phyloP scores from a whole-genome alignment of 129 eudicot species.

The Centrapalus pauciflorus region DNA sequence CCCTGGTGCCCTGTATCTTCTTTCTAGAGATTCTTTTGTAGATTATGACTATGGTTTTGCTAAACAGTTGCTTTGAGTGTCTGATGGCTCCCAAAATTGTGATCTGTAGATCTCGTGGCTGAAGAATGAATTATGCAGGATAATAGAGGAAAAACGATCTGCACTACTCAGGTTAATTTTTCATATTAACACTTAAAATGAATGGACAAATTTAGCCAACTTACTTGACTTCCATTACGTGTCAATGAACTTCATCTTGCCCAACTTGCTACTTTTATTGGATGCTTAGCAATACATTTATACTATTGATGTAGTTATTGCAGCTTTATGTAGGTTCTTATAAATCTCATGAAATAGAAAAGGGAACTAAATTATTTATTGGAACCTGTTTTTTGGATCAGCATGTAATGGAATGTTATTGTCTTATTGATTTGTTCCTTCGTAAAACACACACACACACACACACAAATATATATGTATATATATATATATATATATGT shows the following conservation, averaged over 20 bases:
- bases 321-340: not conserved
- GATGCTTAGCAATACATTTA: not conserved
- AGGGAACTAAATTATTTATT: not conserved
- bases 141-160: slow-evolving; percentile 77
- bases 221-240: not conserved
- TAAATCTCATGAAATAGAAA: not conserved
- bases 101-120: slow-evolving; percentile 65
- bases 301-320: not conserved
- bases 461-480: too few species aligned
- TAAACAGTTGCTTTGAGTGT: slow-evolving; percentile 6
- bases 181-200: not conserved
- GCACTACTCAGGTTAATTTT: slow-evolving; percentile 65
- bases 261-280: not conserved
- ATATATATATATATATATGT: too few species aligned
- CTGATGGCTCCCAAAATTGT: slow-evolving; percentile 8
- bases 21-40: not conserved
- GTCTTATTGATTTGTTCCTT: too few species aligned
- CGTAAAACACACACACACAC: too few species aligned
- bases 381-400: not conserved
- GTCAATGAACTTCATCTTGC: not conserved
- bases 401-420: not conserved
- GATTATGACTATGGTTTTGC: not conserved
- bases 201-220: not conserved
- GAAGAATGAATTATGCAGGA: slow-evolving; percentile 76
- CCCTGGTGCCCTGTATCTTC: not conserved